Conservation (phyloP, 768 basidiomycete genomes). For the Leccinum broughii region DNA sequence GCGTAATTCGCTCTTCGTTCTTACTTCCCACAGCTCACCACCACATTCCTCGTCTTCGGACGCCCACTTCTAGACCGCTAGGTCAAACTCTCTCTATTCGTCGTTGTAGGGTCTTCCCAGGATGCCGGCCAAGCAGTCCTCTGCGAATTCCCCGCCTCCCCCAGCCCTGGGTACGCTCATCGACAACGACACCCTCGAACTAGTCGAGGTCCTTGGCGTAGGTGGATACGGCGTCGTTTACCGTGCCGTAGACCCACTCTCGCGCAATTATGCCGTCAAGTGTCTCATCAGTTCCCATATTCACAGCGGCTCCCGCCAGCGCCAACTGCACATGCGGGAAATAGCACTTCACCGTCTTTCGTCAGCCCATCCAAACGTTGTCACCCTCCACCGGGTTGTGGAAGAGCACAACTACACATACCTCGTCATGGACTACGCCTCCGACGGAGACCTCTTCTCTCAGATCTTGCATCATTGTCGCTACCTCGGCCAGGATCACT, state of each 20-base stretch:
- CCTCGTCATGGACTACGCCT: conserved; percentile 92
- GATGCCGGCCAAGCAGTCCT: conserved; percentile 35
- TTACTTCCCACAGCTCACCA: conserved; percentile 25
- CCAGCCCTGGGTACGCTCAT: conserved; percentile 73
- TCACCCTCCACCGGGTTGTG: conserved; percentile 86
- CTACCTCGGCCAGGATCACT: conserved; percentile 79
- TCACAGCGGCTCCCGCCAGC: conserved; percentile 51
- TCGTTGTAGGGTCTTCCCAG: conserved; percentile 21
- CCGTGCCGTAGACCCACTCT: conserved; percentile 66
- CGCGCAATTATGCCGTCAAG: conserved; percentile 83
- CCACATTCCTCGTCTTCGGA: conserved; percentile 25
- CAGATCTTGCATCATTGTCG: conserved; percentile 76
- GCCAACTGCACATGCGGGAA: conserved; percentile 84
- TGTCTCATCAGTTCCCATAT: conserved; percentile 66
- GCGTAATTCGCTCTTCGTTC: conserved; percentile 25
- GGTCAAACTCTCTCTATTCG: conserved; percentile 18
- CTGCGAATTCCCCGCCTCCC: conserved; percentile 45
- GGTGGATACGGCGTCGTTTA: conserved; percentile 97
- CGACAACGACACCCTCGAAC: conserved; percentile 78
- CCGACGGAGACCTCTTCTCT: conserved; percentile 88
- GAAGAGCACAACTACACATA: conserved; percentile 82
- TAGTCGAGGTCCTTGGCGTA: conserved; percentile 84
- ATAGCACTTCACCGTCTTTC: conserved; percentile 78
- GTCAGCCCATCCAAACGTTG: conserved; percentile 75
- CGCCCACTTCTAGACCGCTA: conserved; percentile 23